Conservation (phyloP, 208 protist genomes). For the Balamuthia mandrillaris region DNA sequence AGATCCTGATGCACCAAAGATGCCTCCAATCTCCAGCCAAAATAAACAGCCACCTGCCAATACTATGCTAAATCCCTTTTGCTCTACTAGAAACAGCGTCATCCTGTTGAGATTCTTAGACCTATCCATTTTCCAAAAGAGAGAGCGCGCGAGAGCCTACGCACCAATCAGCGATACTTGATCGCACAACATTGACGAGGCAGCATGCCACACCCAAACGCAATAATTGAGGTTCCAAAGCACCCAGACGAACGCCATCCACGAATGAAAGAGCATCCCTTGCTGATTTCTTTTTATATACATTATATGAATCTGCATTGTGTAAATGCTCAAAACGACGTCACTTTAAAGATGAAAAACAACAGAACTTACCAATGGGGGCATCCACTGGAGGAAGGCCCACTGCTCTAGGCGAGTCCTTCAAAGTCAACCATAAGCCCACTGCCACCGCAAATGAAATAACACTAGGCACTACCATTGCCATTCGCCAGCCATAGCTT, state of each 20-base stretch:
- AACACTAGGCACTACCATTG: not conserved
- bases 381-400: not conserved
- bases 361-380: not conserved
- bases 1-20: not conserved
- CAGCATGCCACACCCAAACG: not conserved
- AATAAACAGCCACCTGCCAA: not conserved
- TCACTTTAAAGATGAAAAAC: no score
- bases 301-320: no score
- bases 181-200: not conserved
- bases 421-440: not conserved
- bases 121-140: no score
- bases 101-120: no score
- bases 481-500: not conserved
- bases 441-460: not conserved
- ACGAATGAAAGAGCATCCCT: no score
- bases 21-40: not conserved
- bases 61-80: not conserved
- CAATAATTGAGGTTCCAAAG: not conserved
- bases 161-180: not conserved
- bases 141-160: no score
- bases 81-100: not conserved
- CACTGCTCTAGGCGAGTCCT: not conserved
- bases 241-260: no score
- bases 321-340: no score
- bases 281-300: no score